Base-by-base conservation (phyloP, 1,139 yeast species). In the Geotrichum histeridarum region DNA sequence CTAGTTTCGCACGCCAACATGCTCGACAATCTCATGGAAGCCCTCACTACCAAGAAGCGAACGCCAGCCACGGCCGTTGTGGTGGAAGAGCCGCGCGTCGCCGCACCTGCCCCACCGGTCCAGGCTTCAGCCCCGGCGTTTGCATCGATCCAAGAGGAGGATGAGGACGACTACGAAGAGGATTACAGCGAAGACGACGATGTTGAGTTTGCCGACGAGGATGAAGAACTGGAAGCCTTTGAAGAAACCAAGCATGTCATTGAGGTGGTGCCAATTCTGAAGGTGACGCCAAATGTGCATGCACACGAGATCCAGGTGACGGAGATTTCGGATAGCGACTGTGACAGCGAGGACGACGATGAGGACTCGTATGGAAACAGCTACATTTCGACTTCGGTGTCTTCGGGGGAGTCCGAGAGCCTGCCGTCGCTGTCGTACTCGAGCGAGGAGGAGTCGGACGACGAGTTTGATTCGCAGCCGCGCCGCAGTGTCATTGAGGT, bases 1-100 rank as follows among this genome's bases (percentile, higher is more conserved):
- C 75, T 86, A 49, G 91, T 86, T 2, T 77, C 82, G 39, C 94
- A 86, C 69, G 93, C 94, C 17, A 86, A 86, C 68, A 72, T 86
- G 73, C 75, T 86, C 57, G 95, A 86, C 65, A 76, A 76, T 59
- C 66, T 86, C 47, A 82, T 85, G 81, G 90, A 82, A 43, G 48
- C 60, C n/a, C 57, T 66, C 14, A 56, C 64, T 18, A n/a, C n/a
- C n/a, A 53, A 58, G 39, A 36, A 35, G 35, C 45, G 44, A 33
- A 31, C 50, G 9, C n/a, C n/a, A n/a, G n/a, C n/a, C n/a, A n/a
- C n/a, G n/a, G n/a, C n/a, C n/a, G 42, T 33, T 43, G 9, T 33
- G 39, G 51, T 44, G 18, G 22, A 15, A 8, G 12, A 8, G 18
- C 32, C 44, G 11, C n/a, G n/a, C n/a, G n/a, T n/a, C n/a, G n/a